Evolutionary conservation across 2,329 filamentous ascomycete species (phyloP), one percentile per base, ranked within the genome.

Genomic region (Penicillium sp.): DNA sequence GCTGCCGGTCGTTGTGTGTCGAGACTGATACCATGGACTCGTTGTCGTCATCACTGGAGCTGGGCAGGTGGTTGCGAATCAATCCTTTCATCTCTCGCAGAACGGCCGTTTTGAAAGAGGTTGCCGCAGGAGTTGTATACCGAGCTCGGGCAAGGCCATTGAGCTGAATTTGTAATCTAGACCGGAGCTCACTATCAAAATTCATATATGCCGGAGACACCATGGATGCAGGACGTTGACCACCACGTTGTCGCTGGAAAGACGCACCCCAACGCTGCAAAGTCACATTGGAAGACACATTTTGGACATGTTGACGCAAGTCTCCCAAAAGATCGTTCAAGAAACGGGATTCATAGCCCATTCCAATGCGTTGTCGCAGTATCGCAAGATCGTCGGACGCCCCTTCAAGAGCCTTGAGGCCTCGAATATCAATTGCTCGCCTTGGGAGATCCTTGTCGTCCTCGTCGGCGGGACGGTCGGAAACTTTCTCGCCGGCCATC

Each of bases 41-140:
- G 55, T 87, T 89, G 67, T 99, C 94, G 60, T 97, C 92, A 54
- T 99, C 94, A 62, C 85, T 94, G 10, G 92, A 95, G 65, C 91
- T 96, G 0, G 94, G 94, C 35, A 99, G 79, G 22, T 92, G 88
- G 51, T 85, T 84, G 48, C 91, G 83, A 44, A 99, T 92, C 44
- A 97, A 77, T 30, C 83, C 85, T 63, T 92, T 88, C 68, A 97
- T 87, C 70, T 99, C 94, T 44, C 89, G 86, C 55, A 95, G 76
- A 11, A 95, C 84, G 0, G 89, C 82, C 36, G 95, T 91, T 58
- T 92, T 84, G 70, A 94, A 97, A 0, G 86, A 84, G 35, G 86
- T 81, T n/a, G 91, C 89, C 18, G 94, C 94, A 31, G 86, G 83
- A 4, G 85, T 85, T 2, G 92, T 88, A 64, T 94, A 86, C 57